These are phyloP conservation scores for Aspergillus quadrilineatus DNA, from an alignment of 2,329 filamentous ascomycete genomes.

Conservation along the genomic window DNA sequence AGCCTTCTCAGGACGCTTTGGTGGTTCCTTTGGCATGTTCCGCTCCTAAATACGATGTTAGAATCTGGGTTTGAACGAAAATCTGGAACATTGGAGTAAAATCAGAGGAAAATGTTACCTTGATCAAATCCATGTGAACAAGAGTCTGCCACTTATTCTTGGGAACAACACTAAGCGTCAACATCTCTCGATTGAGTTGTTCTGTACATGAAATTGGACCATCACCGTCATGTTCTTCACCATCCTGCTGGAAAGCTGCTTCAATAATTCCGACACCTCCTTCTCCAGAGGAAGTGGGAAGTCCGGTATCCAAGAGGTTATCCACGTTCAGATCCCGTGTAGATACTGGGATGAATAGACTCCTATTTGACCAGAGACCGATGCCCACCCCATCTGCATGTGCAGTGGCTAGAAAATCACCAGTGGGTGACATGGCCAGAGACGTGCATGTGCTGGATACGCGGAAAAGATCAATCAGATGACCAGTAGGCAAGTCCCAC, in stretches of 20 bases:
- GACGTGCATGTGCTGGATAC: slow-evolving; percentile 77
- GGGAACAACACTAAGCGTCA: slow-evolving; percentile 85
- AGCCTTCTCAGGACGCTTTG: slow-evolving; percentile 88
- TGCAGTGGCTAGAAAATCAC: slow-evolving; percentile 91
- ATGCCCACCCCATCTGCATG: slow-evolving; percentile 80
- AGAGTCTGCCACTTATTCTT: slow-evolving; percentile 93
- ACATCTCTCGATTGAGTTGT: slow-evolving; percentile 77
- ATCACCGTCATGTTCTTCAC: slow-evolving; percentile 48
- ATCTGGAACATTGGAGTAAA: background rate
- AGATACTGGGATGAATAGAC: slow-evolving; percentile 83
- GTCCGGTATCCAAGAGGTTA: slow-evolving; percentile 64
- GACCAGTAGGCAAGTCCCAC: slow-evolving; percentile 94
- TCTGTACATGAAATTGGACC: slow-evolving; percentile 63
- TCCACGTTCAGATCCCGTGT: slow-evolving; percentile 80
- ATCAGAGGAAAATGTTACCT: slow-evolving; percentile 30
- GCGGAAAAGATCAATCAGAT: slow-evolving; percentile 88
- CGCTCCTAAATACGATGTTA: slow-evolving; percentile 59
- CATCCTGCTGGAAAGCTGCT: slow-evolving; percentile 66
- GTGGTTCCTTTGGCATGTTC: slow-evolving; percentile 89
- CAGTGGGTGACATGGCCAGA: slow-evolving; percentile 82
- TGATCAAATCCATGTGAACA: slow-evolving; percentile 86
- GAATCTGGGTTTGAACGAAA: background rate
- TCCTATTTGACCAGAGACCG: slow-evolving; percentile 94
- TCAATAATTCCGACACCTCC: slow-evolving; percentile 73
- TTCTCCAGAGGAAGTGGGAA: slow-evolving; percentile 79